Evolutionary conservation across 2,329 filamentous ascomycete genomes (phyloP).

Genomic region (Colletotrichum shisoi): DNA sequence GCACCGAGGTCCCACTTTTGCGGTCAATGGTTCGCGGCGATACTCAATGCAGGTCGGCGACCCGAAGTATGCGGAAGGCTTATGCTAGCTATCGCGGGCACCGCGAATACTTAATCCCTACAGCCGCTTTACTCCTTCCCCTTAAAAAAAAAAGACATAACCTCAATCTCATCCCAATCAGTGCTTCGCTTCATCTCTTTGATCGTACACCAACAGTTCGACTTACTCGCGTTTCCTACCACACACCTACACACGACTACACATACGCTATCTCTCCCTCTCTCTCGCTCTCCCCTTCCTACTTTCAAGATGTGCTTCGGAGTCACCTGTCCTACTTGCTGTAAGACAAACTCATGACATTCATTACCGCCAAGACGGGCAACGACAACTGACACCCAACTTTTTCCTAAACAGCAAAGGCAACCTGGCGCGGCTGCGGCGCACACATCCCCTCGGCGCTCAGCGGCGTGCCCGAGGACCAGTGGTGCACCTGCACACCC

Average conservation of each 20-base stretch:
- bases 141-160: background rate
- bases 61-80: conserved; percentile 7
- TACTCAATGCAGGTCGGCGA: conserved; percentile 37
- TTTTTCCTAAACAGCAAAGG: conserved; percentile 51
- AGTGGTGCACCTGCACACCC: conserved; percentile 60
- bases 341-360: conserved; percentile 44
- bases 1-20: conserved; percentile 25
- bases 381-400: background rate
- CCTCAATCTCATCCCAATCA: background rate
- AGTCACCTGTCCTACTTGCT: conserved; percentile 53
- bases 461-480: conserved; percentile 52
- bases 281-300: background rate
- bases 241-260: background rate
- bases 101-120: conserved; percentile 35
- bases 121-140: background rate
- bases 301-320: conserved; percentile 52
- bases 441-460: conserved; percentile 57
- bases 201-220: background rate
- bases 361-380: background rate
- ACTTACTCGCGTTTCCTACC: background rate
- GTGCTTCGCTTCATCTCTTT: background rate
- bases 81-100: conserved; percentile 25
- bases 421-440: conserved; percentile 61
- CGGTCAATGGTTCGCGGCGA: conserved; percentile 19
- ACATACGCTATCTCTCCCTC: too few relatives aligned